These are phyloP conservation scores for Bolboschoenus planiculmis DNA, from an alignment of 176 grass and related monocot genomes.

Conservation along the genomic window DNA sequence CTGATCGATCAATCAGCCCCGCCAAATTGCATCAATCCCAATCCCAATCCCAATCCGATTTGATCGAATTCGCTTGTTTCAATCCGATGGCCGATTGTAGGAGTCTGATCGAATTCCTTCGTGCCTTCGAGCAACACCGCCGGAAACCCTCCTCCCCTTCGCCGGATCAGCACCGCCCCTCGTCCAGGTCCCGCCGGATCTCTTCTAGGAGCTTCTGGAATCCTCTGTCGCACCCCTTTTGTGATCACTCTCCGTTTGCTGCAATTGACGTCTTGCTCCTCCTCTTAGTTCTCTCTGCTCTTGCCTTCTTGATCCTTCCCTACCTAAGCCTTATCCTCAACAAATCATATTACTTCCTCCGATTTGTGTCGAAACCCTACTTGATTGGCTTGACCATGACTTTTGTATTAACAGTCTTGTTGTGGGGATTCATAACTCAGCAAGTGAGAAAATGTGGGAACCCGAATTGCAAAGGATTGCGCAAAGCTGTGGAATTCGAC, in stretches of 20 bases:
- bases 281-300: constrained; percentile 48
- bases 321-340: constrained; percentile 36
- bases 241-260: constrained; percentile 61
- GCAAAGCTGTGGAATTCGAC: constrained; percentile 92
- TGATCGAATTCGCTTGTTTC: not conserved
- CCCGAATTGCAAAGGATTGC: constrained; percentile 72
- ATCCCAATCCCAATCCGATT: not conserved
- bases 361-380: constrained; percentile 42
- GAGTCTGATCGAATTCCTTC: constrained; percentile 96
- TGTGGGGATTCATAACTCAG: constrained; percentile 61
- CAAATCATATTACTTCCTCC: constrained; percentile 39
- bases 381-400: constrained; percentile 39
- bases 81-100: constrained; percentile 79
- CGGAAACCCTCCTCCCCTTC: constrained; percentile 19
- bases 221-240: constrained; percentile 43
- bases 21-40: not conserved
- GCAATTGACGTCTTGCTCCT: constrained; percentile 62
- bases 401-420: constrained; percentile 27
- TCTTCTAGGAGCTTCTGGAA: constrained; percentile 22
- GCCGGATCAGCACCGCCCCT: constrained; percentile 27
- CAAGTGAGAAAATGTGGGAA: constrained; percentile 90
- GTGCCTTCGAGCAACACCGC: constrained; percentile 91
- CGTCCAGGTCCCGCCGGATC: constrained; percentile 33
- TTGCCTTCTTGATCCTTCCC: constrained; percentile 55
- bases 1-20: not conserved